Evolutionary conservation across 1,284 basidiomycete species (phyloP).

Genomic region (Rhodotorula sp.): DNA sequence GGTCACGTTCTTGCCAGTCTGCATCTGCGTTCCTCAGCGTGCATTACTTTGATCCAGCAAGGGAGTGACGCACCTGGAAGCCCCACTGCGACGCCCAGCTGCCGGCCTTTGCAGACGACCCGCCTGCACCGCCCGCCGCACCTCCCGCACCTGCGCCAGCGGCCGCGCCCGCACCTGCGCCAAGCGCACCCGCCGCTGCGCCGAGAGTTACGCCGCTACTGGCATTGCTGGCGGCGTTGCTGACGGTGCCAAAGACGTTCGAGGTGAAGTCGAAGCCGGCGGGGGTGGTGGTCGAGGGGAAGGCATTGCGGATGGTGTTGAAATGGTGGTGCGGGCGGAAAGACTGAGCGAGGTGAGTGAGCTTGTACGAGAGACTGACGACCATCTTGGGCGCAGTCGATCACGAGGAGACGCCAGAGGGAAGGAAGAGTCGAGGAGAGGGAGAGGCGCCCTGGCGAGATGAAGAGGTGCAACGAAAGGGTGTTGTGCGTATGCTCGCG

Average conservation of each 20-base stretch:
- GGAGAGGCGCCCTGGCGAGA: too few relatives aligned
- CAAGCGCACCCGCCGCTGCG: constrained; percentile 22
- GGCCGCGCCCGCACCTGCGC: constrained; percentile 22
- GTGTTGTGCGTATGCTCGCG: too few relatives aligned
- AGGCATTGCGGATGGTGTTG: constrained; percentile 32
- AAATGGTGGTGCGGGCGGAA: constrained; percentile 45
- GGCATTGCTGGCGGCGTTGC: constrained; percentile 12
- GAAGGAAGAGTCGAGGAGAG: neutral
- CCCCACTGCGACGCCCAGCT: constrained; percentile 32
- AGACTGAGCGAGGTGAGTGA: constrained; percentile 42
- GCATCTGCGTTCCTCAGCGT: neutral
- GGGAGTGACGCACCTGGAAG: constrained; percentile 27
- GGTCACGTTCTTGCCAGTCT: constrained; percentile 22
- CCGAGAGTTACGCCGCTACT: constrained; percentile 1
- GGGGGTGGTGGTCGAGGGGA: constrained; percentile 34
- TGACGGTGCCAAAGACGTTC: constrained; percentile 29
- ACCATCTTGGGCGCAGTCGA: constrained; percentile 28
- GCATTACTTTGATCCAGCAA: neutral
- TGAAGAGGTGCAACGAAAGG: too few relatives aligned
- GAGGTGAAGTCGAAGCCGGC: constrained; percentile 31
- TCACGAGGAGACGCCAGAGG: too few relatives aligned
- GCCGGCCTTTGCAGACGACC: constrained; percentile 34
- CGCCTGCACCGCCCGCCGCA: constrained; percentile 28
- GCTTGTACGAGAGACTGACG: constrained; percentile 39
- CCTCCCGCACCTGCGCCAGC: constrained; percentile 20